These are phyloP conservation scores for Fusarium liriodendri DNA, from an alignment of 2,329 filamentous ascomycete species.

Conservation along the genomic window DNA sequence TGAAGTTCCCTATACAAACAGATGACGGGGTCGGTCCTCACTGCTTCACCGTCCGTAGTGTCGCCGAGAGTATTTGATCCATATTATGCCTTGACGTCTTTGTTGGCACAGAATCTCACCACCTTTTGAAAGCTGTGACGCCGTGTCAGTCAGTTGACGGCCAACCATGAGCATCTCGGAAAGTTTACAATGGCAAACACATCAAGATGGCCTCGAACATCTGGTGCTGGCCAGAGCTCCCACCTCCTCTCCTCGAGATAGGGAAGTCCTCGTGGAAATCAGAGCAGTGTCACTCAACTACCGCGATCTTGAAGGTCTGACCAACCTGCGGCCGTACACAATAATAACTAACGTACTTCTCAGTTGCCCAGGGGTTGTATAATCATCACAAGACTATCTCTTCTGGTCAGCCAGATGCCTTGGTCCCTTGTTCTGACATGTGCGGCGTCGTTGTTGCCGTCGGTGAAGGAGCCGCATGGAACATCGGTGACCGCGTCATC, in stretches of 20 bases:
- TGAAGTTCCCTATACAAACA: no score
- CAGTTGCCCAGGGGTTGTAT: not conserved
- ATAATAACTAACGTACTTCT: not conserved
- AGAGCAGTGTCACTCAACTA: not conserved
- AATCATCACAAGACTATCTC: not conserved
- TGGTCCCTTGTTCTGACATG: not conserved
- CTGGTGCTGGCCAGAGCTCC: no score
- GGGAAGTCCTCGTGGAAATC: not conserved
- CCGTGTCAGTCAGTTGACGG: not conserved
- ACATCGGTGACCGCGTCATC: not conserved
- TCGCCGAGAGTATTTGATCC: not conserved
- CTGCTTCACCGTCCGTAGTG: not conserved
- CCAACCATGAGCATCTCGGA: not conserved
- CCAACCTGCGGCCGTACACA: accelerated
- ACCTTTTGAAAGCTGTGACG: not conserved
- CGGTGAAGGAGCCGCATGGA: not conserved
- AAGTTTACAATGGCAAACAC: not conserved
- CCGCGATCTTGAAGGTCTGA: not conserved
- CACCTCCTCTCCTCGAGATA: not conserved
- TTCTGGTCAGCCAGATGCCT: not conserved
- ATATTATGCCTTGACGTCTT: not conserved
- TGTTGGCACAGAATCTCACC: not conserved
- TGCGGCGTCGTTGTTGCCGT: not conserved
- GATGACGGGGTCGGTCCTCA: no score
- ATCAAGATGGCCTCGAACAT: not conserved